Percentiles rank a stretch among this genome's conserved stretches.
These are phyloP conservation scores for Daldinia loculata DNA, from an alignment of 495 filamentous ascomycete species.

Conservation along the genomic window DNA sequence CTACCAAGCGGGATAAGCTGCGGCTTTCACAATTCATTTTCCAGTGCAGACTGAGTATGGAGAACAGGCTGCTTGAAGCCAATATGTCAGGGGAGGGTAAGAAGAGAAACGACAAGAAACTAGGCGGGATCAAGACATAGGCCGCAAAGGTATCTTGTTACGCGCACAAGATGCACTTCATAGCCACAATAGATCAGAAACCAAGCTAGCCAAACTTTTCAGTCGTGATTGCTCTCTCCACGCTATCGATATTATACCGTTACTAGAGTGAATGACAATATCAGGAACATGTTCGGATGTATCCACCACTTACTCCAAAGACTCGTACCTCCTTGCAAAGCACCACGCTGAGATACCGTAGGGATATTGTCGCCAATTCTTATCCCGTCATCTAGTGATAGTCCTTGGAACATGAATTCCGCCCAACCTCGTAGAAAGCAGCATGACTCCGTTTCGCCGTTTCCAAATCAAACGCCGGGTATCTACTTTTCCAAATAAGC, in stretches of 20 bases:
- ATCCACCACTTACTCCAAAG: background rate
- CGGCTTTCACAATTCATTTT: background rate
- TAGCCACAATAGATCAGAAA: background rate
- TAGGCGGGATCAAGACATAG: background rate
- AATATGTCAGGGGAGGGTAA: background rate
- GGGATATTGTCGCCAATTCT: background rate
- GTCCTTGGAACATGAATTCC: background rate
- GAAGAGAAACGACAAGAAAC: background rate
- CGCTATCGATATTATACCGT: no score
- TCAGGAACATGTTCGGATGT: background rate
- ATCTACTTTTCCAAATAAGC: conserved; percentile 13
- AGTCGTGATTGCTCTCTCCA: background rate
- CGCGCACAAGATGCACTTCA: background rate
- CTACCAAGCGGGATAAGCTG: conserved; percentile 77
- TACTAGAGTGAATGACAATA: background rate
- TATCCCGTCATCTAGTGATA: background rate
- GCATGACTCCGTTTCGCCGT: conserved; percentile 16
- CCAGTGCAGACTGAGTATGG: background rate
- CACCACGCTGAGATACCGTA: background rate
- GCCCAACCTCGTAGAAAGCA: background rate
- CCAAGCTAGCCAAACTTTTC: background rate
- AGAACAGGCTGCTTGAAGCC: background rate
- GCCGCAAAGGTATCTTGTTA: background rate
- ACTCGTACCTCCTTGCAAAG: no score
- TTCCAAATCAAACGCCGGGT: conserved; percentile 28